Evolutionary conservation across 2,329 filamentous ascomycete genomes (phyloP), one percentile per base, ranked within the genome.

Genomic region (Fusarium subglutinans): DNA sequence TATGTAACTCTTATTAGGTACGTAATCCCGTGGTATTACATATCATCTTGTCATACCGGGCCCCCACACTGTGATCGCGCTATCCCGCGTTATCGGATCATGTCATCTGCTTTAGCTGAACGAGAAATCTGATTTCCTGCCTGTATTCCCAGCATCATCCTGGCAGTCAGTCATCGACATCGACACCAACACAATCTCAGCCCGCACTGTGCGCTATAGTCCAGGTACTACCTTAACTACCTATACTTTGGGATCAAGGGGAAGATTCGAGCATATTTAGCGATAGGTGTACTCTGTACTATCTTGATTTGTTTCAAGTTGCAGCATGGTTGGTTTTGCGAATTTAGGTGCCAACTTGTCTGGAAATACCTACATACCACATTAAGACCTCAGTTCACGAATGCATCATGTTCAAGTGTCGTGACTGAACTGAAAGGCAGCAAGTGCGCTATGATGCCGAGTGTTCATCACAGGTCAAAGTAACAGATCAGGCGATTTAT

Each of bases 11-110:
- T 58, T 28, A 50, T 58, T 37, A 50, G 24, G 33, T 37, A 58
- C n/a, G 41, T 37, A 50, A 58, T 50, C 33, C 41, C 30, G 55
- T 50, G 24, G 33, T 28, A 48, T 37, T 37, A 24, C 24, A 24
- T 24, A 48, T 58, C 18, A 58, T 37, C 40, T 58, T 58, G 30
- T 58, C 55, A 66, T 66, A 55, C 63, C 60, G 48, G 35, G 40
- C 70, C 74, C 74, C 71, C 74, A 75, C 75, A 75, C 35, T 66
- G 30, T 57, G 53, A 76, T 72, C 62, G 69, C 71, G 58, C 69
- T 66, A 77, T 77, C 75, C 76, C 76, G 63, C 76, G 63, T 68
- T 69, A 58, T 69, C 72, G 66, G 76, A 51, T 70, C 59, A 64
- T 65, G 66, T 40, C 60, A 65, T 60, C 55, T 57, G 41, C 55